A percentile compares a stretch with the other conserved stretches of the same genome.
These are phyloP conservation scores for Proliferodiscus dingleyae DNA, from an alignment of 2,329 filamentous ascomycete genomes.

Conservation along the genomic window DNA sequence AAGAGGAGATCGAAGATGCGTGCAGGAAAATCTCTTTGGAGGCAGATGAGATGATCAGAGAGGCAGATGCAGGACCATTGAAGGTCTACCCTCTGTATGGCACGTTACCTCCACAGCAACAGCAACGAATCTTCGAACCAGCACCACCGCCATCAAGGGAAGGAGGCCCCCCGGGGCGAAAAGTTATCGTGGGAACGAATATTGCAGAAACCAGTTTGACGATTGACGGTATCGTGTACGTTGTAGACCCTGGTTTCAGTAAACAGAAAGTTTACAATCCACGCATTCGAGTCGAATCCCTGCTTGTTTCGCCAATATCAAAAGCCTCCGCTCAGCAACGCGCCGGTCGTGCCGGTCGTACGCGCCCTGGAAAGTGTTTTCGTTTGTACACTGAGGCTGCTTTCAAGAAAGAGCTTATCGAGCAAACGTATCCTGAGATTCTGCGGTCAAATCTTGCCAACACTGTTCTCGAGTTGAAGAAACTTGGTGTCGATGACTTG, in stretches of 20 bases:
- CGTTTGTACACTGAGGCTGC: slow-evolving; percentile 90
- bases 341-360: slow-evolving; percentile 98
- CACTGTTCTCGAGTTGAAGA: slow-evolving; percentile 94
- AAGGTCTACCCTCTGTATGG: slow-evolving; percentile 92
- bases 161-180: slow-evolving; percentile 83
- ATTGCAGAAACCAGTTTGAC: slow-evolving; percentile 97
- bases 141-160: slow-evolving; percentile 68
- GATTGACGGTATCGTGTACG: slow-evolving; percentile 97
- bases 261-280: slow-evolving; percentile 99
- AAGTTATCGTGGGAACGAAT: slow-evolving; percentile 92
- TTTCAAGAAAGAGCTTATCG: slow-evolving; percentile 96
- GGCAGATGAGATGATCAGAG: slow-evolving; percentile 83
- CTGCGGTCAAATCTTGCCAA: slow-evolving; percentile 90
- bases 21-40: slow-evolving; percentile 88
- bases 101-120: slow-evolving; percentile 83
- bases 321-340: slow-evolving; percentile 96
- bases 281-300: slow-evolving; percentile 89
- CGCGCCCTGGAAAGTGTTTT: slow-evolving; percentile 96
- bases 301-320: slow-evolving; percentile 95
- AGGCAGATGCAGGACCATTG: slow-evolving; percentile 86
- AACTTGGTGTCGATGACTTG: slow-evolving; percentile 89
- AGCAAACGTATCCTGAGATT: slow-evolving; percentile 95
- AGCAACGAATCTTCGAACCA: slow-evolving; percentile 92
- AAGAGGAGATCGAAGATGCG: slow-evolving; percentile 97
- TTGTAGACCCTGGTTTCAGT: slow-evolving; percentile 98